Evolutionary conservation across 164 flowering plant species (phyloP).

Genomic region (Aristolochia californica): DNA sequence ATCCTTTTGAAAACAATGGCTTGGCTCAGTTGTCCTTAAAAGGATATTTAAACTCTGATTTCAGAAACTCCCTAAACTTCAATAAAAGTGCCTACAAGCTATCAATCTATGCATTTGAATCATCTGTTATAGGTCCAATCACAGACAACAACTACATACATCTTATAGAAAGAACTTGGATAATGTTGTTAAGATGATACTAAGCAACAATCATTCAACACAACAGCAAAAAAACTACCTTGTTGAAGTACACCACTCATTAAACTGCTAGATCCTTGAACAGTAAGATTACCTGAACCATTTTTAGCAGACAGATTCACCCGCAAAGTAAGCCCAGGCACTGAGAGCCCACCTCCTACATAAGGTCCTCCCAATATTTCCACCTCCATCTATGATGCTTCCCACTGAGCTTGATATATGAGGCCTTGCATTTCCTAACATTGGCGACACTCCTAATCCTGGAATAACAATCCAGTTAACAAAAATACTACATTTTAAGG

Average conservation of each 20-base stretch:
- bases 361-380: slow-evolving; percentile 55
- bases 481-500: slow-evolving; percentile 4
- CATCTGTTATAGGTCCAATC: too few relatives aligned
- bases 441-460: slow-evolving; percentile 71
- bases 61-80: too few relatives aligned
- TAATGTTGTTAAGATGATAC: too few relatives aligned
- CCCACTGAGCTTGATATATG: slow-evolving; percentile 66
- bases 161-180: neutral
- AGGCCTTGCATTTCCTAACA: slow-evolving; percentile 69
- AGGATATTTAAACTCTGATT: too few relatives aligned
- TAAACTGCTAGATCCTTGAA: slow-evolving; percentile 58
- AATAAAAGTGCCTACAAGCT: too few relatives aligned
- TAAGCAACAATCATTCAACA: too few relatives aligned
- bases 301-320: slow-evolving; percentile 51
- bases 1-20: too few relatives aligned
- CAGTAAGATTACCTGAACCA: slow-evolving; percentile 53
- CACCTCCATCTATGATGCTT: slow-evolving; percentile 69
- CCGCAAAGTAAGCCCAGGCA: slow-evolving; percentile 76
- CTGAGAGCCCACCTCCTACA: slow-evolving; percentile 59
- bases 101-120: too few relatives aligned
- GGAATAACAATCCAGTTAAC: slow-evolving; percentile 52
- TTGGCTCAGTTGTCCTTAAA: too few relatives aligned
- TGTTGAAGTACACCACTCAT: too few relatives aligned
- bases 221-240: slow-evolving; percentile 58
- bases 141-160: too few relatives aligned